Evolutionary conservation across 169 alveolate genomes (phyloP).

Genomic region (Plasmodium gallinaceum): DNA sequence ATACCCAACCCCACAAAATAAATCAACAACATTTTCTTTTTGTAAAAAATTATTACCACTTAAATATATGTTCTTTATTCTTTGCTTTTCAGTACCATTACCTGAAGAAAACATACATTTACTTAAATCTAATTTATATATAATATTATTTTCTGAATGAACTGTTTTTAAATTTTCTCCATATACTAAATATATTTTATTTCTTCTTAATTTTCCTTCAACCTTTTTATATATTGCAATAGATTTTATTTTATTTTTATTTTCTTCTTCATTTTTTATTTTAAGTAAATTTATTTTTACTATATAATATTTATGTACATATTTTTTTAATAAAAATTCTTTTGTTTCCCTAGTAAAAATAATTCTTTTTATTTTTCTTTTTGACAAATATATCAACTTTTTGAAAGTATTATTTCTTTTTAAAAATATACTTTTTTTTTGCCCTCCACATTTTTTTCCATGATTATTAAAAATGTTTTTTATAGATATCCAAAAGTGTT

Average conservation of each 20-base stretch:
- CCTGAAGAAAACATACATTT: slow-evolving; percentile 85
- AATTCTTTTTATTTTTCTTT: neutral
- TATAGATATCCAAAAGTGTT: slow-evolving; percentile 23
- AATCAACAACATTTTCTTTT: slow-evolving; percentile 83
- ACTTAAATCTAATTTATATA: slow-evolving; percentile 76
- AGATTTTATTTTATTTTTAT: slow-evolving; percentile 40
- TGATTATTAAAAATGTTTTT: slow-evolving; percentile 8
- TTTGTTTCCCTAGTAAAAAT: neutral
- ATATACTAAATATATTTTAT: slow-evolving; percentile 45
- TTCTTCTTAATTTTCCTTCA: slow-evolving; percentile 63
- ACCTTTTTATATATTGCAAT: slow-evolving; percentile 74
- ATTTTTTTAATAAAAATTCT: neutral
- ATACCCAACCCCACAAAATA: slow-evolving; percentile 88
- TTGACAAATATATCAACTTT: neutral
- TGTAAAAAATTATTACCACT: neutral
- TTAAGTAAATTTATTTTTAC: neutral
- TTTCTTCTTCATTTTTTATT: neutral
- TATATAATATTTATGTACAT: neutral
- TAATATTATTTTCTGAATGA: slow-evolving; percentile 78
- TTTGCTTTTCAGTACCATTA: slow-evolving; percentile 82
- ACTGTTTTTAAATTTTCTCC: slow-evolving; percentile 70
- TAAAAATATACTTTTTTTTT: neutral
- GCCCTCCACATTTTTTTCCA: neutral
- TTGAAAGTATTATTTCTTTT: slow-evolving; percentile 9
- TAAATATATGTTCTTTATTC: slow-evolving; percentile 5